Conservation (phyloP, 441 rosid genomes). For the Euphorbia schlechtendalii region DNA sequence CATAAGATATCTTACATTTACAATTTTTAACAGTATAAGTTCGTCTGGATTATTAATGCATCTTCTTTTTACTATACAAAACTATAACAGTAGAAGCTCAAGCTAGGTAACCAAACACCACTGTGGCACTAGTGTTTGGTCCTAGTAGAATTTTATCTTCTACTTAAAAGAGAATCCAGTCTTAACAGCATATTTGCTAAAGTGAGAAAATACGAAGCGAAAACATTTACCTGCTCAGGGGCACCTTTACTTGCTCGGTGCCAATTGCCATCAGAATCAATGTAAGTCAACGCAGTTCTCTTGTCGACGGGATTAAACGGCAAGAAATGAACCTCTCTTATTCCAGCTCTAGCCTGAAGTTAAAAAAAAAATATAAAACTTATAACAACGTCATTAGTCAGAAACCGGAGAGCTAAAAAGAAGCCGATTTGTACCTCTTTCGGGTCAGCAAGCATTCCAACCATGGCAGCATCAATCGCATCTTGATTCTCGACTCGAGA, state of each 20-base stretch:
- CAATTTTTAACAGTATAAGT: too few species aligned
- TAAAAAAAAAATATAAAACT: background rate
- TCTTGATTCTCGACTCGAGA: constrained; percentile 70
- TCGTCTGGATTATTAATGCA: too few species aligned
- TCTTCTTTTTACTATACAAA: too few species aligned
- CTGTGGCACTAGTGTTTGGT: too few species aligned
- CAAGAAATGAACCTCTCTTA: constrained; percentile 84
- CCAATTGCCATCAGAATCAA: constrained; percentile 67
- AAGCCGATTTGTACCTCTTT: constrained; percentile 39
- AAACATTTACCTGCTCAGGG: constrained; percentile 74
- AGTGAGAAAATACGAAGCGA: background rate
- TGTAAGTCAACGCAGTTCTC: constrained; percentile 85
- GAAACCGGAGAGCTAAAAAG: background rate
- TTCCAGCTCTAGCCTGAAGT: constrained; percentile 76
- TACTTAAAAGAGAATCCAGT: too few species aligned
- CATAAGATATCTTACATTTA: too few species aligned
- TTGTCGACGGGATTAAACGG: constrained; percentile 95
- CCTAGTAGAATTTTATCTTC: too few species aligned
- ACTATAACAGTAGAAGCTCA: too few species aligned
- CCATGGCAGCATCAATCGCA: constrained; percentile 72
- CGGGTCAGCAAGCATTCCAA: constrained; percentile 70
- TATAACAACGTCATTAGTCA: background rate
- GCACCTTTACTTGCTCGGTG: constrained; percentile 96
- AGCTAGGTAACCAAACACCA: too few species aligned
- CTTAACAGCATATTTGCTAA: too few species aligned